These are phyloP conservation scores for Blastocystis sp. DNA, from an alignment of 352 stramenopile species.

Conservation along the genomic window DNA sequence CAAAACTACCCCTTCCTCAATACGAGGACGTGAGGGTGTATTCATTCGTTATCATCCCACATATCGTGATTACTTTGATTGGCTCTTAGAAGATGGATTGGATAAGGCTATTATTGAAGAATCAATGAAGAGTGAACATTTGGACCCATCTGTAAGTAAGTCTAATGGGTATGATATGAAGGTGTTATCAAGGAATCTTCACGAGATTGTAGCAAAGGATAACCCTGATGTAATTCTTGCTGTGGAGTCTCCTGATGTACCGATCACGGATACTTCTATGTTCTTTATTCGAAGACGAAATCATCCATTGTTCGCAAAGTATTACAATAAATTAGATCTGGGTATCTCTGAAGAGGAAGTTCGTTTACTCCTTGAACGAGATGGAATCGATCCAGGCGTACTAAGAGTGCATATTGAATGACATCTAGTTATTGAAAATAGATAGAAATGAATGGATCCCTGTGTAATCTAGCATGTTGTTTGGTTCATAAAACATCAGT, in stretches of 20 bases:
- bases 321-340: not conserved
- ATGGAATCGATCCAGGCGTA: conserved; percentile 12
- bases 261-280: not conserved
- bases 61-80: conserved; percentile 18
- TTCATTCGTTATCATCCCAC: not conserved
- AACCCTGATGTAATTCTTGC: not conserved
- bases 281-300: conserved; percentile 5
- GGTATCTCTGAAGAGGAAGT: not conserved
- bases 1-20: not conserved
- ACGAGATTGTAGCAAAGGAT: conserved; percentile 2
- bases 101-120: not conserved
- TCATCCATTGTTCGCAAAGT: not conserved
- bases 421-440: not conserved
- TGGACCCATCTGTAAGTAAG: not conserved
- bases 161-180: not conserved
- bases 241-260: not conserved
- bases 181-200: conserved; percentile 9
- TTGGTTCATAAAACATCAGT: not conserved
- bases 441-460: conserved; percentile 26
- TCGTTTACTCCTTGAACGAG: not conserved
- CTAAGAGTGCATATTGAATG: not conserved
- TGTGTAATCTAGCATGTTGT: not conserved
- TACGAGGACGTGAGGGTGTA: not conserved
- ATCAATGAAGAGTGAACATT: not conserved
- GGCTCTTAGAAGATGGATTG: not conserved